Evolutionary conservation across 2,329 filamentous ascomycete genomes (phyloP).

Genomic region (Pezicula carpinea): DNA sequence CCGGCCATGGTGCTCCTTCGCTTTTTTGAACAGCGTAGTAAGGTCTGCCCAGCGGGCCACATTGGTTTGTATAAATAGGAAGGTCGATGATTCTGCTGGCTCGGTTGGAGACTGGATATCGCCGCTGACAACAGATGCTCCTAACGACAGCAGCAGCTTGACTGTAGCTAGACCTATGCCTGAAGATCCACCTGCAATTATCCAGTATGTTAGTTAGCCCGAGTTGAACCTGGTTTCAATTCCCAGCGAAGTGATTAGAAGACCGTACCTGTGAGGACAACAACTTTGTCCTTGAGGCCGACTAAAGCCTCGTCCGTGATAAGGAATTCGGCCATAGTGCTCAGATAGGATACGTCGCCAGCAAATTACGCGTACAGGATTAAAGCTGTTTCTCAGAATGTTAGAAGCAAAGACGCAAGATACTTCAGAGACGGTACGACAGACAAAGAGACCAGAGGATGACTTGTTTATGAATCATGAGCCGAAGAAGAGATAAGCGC

Average conservation of each 20-base stretch:
- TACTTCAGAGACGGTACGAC: not conserved
- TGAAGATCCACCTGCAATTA: slow-evolving; percentile 45
- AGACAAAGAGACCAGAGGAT: slow-evolving; percentile 1
- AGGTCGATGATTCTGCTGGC: slow-evolving; percentile 16
- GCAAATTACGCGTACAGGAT: slow-evolving; percentile 3
- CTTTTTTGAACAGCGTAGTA: slow-evolving; percentile 44
- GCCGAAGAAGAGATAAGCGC: not conserved
- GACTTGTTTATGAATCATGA: slow-evolving; percentile 1
- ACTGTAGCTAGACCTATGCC: slow-evolving; percentile 57
- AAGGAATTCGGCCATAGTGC: slow-evolving; percentile 38
- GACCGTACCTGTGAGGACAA: slow-evolving; percentile 45
- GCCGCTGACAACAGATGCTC: slow-evolving; percentile 49
- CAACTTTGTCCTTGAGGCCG: slow-evolving; percentile 42
- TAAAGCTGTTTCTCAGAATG: slow-evolving; percentile 6
- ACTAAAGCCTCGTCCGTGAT: slow-evolving; percentile 40
- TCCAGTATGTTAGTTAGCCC: slow-evolving; percentile 6
- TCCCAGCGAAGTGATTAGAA: not conserved
- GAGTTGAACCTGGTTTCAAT: slow-evolving; percentile 3
- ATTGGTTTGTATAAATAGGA: slow-evolving; percentile 37
- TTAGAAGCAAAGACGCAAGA: slow-evolving; percentile 5
- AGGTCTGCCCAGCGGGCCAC: slow-evolving; percentile 42
- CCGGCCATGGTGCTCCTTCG: slow-evolving; percentile 30
- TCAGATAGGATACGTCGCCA: slow-evolving; percentile 4
- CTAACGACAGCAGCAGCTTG: slow-evolving; percentile 44
- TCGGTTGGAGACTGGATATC: slow-evolving; percentile 42